Evolutionary conservation across 78 protist species (phyloP), one percentile per base, ranked within the genome.

Genomic region (Diacronema lutheri): DNA sequence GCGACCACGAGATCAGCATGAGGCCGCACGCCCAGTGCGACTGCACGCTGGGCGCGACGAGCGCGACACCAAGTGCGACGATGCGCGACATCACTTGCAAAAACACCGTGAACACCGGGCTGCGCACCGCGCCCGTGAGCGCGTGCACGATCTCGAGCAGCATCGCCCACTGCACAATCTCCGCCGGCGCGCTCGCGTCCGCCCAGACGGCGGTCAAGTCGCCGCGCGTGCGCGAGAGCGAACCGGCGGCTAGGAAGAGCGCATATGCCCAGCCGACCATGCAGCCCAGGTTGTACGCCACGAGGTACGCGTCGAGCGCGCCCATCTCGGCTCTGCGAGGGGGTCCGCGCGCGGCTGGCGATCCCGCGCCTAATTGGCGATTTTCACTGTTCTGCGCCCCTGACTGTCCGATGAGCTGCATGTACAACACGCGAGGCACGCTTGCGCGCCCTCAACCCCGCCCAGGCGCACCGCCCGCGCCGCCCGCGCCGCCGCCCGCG

Each of bases 131-230:
- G 35, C 68, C 68, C n/a, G n/a, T 6, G 23, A 46, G 46, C 26
- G 83, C 35, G 41, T 78, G 83, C 83, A 56, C 66, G 16, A 78
- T 78, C 66, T 78, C 84, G 38, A 80, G 84, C 25, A 9, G 25
- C 61, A n/a, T 44, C 29, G 72, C 72, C 23, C 60, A 16, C 72
- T 80, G 84, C 20, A 55, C 69, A 3, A 40, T 4, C 57, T 40
- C 14, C 11, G 62, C 12, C 31, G 69, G 12, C 33, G 16, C 23
- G 37, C 35, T 38, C 37, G 20, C 40, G 13, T 4, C 57, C 14
- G 12, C 56, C 73, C 69, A 80, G 29, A 61, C 40, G 29, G 4
- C 9, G 13, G 68, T 38, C 35, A 61, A 31, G 44, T 33, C 44
- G n/a, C n/a, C 33, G 5, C 72, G 57, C 29, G 13, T n/a, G 38